Percentiles rank a stretch among this genome's conserved stretches.
These are phyloP conservation scores for Boeremia exigua DNA, from an alignment of 2,329 filamentous ascomycete species.

Conservation along the genomic window DNA sequence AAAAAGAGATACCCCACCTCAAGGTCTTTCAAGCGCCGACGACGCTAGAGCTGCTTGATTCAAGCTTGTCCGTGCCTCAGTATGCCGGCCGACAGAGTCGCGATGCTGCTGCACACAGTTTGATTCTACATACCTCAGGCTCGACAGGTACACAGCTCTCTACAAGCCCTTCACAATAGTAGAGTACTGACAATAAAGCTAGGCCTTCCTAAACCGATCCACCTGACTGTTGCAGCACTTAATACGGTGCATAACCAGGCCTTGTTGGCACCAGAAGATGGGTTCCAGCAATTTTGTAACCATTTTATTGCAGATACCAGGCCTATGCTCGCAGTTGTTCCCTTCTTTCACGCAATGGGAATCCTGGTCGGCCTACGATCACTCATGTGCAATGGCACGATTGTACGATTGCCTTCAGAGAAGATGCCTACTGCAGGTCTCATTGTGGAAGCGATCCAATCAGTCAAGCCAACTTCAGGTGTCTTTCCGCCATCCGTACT, in stretches of 20 bases:
- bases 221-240: slow-evolving; percentile 6
- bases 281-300: neutral
- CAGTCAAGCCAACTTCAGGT: slow-evolving; percentile 4
- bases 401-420: slow-evolving; percentile 8
- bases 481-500: slow-evolving; percentile 14
- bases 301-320: slow-evolving; percentile 1
- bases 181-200: neutral
- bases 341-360: slow-evolving; percentile 18
- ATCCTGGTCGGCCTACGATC: slow-evolving; percentile 10
- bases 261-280: neutral
- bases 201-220: slow-evolving; percentile 13
- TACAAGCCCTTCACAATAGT: rapidly evolving
- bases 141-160: neutral
- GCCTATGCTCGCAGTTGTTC: slow-evolving; percentile 13
- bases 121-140: slow-evolving; percentile 11
- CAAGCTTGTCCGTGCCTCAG: neutral
- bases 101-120: neutral
- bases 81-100: neutral
- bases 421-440: slow-evolving; percentile 7
- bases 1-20: neutral
- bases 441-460: slow-evolving; percentile 7
- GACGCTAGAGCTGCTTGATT: slow-evolving; percentile 5
- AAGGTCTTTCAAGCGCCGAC: neutral
- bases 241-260: neutral
- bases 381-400: slow-evolving; percentile 7